Percentiles rank a stretch among this genome's conserved stretches.
These are phyloP conservation scores for Quillaja saponaria DNA, from an alignment of 306 rosid genomes.

Conservation along the genomic window DNA sequence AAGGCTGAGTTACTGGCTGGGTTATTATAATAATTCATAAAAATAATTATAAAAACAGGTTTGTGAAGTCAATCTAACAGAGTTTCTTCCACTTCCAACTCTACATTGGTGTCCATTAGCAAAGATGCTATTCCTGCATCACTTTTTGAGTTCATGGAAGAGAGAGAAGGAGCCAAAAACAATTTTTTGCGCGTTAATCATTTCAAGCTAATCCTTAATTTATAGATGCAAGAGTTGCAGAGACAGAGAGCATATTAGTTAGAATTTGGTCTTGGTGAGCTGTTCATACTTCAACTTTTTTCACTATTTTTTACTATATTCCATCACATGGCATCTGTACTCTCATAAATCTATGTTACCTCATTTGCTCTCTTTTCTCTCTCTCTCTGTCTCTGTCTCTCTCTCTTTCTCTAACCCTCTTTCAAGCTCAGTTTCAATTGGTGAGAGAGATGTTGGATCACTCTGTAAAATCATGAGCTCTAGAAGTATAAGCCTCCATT, in stretches of 20 bases:
- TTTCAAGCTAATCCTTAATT: slow-evolving; percentile 37
- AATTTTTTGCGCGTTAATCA: slow-evolving; percentile 34
- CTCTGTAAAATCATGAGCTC: slow-evolving; percentile 46
- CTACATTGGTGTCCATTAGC: slow-evolving; percentile 47
- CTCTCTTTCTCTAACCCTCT: slow-evolving; percentile 10
- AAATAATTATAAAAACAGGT: slow-evolving; percentile 23
- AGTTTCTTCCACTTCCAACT: slow-evolving; percentile 36
- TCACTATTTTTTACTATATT: background rate
- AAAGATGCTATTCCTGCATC: slow-evolving; percentile 51
- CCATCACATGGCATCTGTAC: slow-evolving; percentile 53
- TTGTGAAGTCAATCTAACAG: slow-evolving; percentile 47
- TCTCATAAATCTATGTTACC: slow-evolving; percentile 39
- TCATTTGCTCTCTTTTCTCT: slow-evolving; percentile 1
- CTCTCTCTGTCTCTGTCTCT: slow-evolving; percentile 19
- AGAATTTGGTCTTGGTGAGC: slow-evolving; percentile 45
- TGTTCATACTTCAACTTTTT: slow-evolving; percentile 31
- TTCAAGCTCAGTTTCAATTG: slow-evolving; percentile 12
- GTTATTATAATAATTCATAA: background rate
- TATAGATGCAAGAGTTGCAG: slow-evolving; percentile 16
- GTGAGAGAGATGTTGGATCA: slow-evolving; percentile 44
- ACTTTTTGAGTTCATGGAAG: slow-evolving; percentile 20
- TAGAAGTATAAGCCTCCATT: slow-evolving; percentile 27
- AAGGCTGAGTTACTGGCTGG: too few relatives aligned
- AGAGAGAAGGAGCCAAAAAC: slow-evolving; percentile 16
- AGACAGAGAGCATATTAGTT: slow-evolving; percentile 41